Evolutionary conservation across 768 basidiomycete species (phyloP).

Genomic region (Lactarius deliciosus): DNA sequence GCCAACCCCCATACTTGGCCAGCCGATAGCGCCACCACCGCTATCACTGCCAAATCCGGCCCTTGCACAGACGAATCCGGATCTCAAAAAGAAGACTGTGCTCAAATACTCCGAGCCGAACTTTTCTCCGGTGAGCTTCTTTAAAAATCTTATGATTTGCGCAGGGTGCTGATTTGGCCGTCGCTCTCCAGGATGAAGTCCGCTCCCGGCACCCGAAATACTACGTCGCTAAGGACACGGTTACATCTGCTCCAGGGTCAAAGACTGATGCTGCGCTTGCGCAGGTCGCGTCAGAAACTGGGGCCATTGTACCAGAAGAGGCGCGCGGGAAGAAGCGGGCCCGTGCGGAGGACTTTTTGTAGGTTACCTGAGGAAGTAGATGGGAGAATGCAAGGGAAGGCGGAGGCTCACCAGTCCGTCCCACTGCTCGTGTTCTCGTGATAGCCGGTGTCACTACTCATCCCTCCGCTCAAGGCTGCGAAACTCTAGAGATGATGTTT

Average conservation of each 20-base stretch:
- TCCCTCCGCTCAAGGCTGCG: slow-evolving; percentile 25
- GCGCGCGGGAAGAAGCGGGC: slow-evolving; percentile 80
- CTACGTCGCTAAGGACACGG: slow-evolving; percentile 47
- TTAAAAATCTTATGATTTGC: too few species aligned
- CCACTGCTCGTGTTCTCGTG: slow-evolving; percentile 31
- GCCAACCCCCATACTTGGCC: slow-evolving; percentile 27
- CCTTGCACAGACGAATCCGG: slow-evolving; percentile 63
- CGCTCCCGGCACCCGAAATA: slow-evolving; percentile 66
- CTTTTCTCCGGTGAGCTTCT: slow-evolving; percentile 74
- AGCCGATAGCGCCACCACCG: slow-evolving; percentile 31
- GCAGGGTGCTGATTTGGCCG: too few species aligned
- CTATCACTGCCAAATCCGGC: slow-evolving; percentile 55
- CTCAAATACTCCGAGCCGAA: slow-evolving; percentile 77
- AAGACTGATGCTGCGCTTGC: slow-evolving; percentile 35
- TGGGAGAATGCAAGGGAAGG: slow-evolving; percentile 18
- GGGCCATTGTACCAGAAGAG: slow-evolving; percentile 46
- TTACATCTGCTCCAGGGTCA: slow-evolving; percentile 35
- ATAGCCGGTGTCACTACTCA: slow-evolving; percentile 29
- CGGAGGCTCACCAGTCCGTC: slow-evolving; percentile 37
- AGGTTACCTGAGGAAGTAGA: slow-evolving; percentile 22
- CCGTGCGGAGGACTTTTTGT: slow-evolving; percentile 84
- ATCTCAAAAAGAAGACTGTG: slow-evolving; percentile 72
- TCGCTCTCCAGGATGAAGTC: slow-evolving; percentile 67
- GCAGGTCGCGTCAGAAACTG: slow-evolving; percentile 27
- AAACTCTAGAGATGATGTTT: slow-evolving; percentile 17